phyloP scores from a whole-genome alignment of 371 early-diverging fungal species.

The Mucor saturninus region DNA sequence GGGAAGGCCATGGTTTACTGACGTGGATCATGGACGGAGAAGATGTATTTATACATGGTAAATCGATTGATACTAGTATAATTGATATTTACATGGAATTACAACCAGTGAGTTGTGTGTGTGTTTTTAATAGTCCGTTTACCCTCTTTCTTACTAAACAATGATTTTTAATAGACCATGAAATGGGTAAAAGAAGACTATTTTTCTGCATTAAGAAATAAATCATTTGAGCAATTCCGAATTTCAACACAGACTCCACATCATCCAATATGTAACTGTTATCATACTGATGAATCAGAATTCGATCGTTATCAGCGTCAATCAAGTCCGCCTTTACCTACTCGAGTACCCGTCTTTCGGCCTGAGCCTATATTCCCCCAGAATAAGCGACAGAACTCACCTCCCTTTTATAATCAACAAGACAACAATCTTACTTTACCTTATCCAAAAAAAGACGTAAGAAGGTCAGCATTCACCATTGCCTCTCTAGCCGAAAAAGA shows the following conservation, averaged over 20 bases:
- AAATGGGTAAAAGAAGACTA: conserved; percentile 51
- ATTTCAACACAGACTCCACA: conserved; percentile 26
- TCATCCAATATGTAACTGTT: conserved; percentile 33
- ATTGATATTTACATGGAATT: conserved; percentile 34
- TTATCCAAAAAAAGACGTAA: conserved; percentile 10
- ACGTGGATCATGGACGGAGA: conserved; percentile 46
- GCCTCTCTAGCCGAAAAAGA: conserved; percentile 19
- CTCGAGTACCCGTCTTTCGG: conserved; percentile 35
- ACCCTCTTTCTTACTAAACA: not conserved
- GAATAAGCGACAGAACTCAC: not conserved
- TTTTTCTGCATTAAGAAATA: conserved; percentile 40
- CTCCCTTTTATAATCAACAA: conserved; percentile 1
- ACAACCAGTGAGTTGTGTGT: conserved; percentile 44
- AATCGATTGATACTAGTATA: conserved; percentile 12
- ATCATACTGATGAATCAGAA: conserved; percentile 32
- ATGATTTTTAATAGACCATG: conserved; percentile 30
- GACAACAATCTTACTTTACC: conserved; percentile 3
- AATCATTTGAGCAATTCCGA: conserved; percentile 40
- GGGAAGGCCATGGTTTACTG: conserved; percentile 55
- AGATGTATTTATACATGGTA: conserved; percentile 32
- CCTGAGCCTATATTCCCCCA: conserved; percentile 45
- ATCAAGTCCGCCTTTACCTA: conserved; percentile 26
- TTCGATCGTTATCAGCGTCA: conserved; percentile 37
- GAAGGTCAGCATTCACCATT: conserved; percentile 27
- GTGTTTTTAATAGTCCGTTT: not conserved